A percentile compares a stretch with the other conserved stretches of the same genome.
Evolutionary conservation across 176 grass and related monocot genomes (phyloP).

Genomic region (Juncus effusus): DNA sequence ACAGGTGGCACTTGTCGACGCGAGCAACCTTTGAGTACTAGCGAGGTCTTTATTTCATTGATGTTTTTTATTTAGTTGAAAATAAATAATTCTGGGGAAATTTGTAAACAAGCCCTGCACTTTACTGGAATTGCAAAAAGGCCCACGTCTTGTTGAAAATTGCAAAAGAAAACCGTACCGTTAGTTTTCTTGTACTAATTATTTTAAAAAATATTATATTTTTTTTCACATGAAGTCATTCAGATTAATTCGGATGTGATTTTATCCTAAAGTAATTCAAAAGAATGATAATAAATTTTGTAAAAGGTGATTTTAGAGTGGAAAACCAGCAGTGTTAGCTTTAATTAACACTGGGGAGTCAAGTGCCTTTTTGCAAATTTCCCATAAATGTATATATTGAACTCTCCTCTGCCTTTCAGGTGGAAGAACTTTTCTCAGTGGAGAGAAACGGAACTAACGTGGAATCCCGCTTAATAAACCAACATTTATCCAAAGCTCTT

Average conservation of each 20-base stretch:
- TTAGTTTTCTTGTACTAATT: no score
- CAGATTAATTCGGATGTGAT: background rate
- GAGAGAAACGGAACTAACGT: slow-evolving; percentile 62
- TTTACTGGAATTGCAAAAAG: no score
- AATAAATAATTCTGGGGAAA: background rate
- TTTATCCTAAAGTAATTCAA: no score
- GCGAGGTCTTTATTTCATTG: slow-evolving; percentile 44
- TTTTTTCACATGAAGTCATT: background rate
- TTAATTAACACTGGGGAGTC: no score
- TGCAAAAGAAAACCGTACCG: no score
- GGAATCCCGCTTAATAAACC: slow-evolving; percentile 63
- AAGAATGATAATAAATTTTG: no score
- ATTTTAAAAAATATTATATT: background rate
- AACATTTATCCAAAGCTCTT: slow-evolving; percentile 48
- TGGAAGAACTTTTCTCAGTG: slow-evolving; percentile 60
- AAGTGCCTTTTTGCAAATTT: no score
- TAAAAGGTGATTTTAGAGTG: no score
- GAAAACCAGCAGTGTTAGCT: no score
- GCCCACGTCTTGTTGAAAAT: no score
- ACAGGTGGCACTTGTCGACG: slow-evolving; percentile 62
- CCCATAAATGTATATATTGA: no score
- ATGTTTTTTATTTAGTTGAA: background rate
- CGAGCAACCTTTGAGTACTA: slow-evolving; percentile 37
- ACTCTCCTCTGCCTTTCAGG: slow-evolving; percentile 25
- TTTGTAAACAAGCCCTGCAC: background rate